Evolutionary conservation across 1,139 yeast species (phyloP).

Genomic region (Kodamaea alishanica): DNA sequence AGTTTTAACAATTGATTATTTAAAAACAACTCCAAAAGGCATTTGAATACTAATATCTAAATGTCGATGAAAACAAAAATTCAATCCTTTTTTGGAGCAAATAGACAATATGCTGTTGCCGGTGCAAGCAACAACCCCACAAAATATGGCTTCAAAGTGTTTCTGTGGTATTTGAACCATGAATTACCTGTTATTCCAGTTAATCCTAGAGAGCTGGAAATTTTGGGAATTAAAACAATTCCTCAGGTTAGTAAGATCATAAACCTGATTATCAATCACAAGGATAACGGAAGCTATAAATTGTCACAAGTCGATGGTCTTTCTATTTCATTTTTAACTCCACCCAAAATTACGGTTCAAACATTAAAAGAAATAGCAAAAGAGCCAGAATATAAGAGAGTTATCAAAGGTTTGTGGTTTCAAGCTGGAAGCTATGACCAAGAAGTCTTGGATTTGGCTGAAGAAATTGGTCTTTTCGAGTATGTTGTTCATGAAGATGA

Average conservation of each 20-base stretch:
- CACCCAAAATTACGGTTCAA: conserved; percentile 55
- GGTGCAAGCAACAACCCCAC: conserved; percentile 68
- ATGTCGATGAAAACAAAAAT: conserved; percentile 43
- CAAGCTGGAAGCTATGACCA: conserved; percentile 75
- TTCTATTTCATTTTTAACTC: conserved; percentile 66
- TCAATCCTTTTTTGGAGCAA: conserved; percentile 47
- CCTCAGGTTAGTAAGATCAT: conserved; percentile 33
- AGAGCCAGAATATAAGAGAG: conserved; percentile 25
- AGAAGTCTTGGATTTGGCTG: conserved; percentile 45
- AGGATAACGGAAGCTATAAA: conserved; percentile 25
- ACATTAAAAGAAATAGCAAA: conserved; percentile 43
- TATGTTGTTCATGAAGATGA: conserved; percentile 55
- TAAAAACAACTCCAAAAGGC: no score
- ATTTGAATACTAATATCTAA: no score
- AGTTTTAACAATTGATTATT: no score
- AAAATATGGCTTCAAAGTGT: conserved; percentile 70
- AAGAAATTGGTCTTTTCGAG: conserved; percentile 39
- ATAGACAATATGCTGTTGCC: conserved; percentile 60
- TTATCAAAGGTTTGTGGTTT: conserved; percentile 67
- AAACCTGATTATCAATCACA: conserved; percentile 19
- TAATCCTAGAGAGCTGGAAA: conserved; percentile 51
- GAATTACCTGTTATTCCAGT: conserved; percentile 62
- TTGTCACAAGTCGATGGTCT: conserved; percentile 38
- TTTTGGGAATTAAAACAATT: conserved; percentile 45
- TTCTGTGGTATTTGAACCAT: conserved; percentile 63